phyloP scores from a whole-genome alignment of 306 rosid genomes.

The Prunus padus region DNA sequence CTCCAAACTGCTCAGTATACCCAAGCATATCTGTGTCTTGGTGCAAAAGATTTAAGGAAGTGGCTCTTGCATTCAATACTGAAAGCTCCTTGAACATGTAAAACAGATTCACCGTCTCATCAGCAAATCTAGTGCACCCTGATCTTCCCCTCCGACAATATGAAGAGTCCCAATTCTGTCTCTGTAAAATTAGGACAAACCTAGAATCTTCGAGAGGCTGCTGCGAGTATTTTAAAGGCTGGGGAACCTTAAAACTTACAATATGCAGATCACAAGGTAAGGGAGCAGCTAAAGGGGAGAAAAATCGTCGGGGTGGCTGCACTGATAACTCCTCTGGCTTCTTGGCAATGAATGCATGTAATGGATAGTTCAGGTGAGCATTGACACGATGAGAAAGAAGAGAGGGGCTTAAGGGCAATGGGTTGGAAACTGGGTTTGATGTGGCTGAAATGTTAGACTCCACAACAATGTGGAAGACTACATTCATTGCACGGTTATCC shows the following conservation, averaged over 20 bases:
- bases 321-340: constrained; percentile 53
- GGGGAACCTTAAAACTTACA: constrained; percentile 90
- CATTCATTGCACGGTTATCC: constrained; percentile 86
- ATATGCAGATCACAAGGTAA: constrained; percentile 94
- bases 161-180: constrained; percentile 81
- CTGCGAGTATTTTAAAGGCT: constrained; percentile 64
- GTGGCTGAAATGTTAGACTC: constrained; percentile 68
- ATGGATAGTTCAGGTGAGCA: constrained; percentile 82
- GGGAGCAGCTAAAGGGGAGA: constrained; percentile 73
- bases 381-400: constrained; percentile 77
- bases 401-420: constrained; percentile 64
- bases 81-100: constrained; percentile 60
- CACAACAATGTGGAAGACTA: constrained; percentile 71
- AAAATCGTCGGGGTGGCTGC: constrained; percentile 64
- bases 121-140: constrained; percentile 60
- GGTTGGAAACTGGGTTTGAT: constrained; percentile 49
- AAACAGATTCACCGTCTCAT: constrained; percentile 65
- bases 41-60: constrained; percentile 86
- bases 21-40: constrained; percentile 84
- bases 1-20: constrained; percentile 56
- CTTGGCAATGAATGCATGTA: constrained; percentile 77
- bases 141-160: constrained; percentile 84
- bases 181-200: constrained; percentile 64
- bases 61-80: constrained; percentile 53
- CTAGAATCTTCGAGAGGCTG: constrained; percentile 52